Evolutionary conservation across 2,329 filamentous ascomycete genomes (phyloP), one percentile per base, ranked within the genome.

Genomic region (Neurospora sp.): DNA sequence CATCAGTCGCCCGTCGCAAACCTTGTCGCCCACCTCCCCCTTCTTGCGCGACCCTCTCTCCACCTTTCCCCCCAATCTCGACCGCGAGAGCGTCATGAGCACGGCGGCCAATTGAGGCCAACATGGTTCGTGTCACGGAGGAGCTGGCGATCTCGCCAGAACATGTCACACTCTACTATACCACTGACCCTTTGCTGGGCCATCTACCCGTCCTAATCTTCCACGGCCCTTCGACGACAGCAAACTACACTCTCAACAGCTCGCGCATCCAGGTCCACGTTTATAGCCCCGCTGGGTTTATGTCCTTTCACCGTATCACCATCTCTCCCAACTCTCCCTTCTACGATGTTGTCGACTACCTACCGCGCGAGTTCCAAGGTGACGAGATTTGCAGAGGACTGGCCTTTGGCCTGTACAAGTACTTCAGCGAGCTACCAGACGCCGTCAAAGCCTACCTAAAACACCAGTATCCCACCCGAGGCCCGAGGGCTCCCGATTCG

Each of bases 201-300:
- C 87, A 94, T 82, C 85, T 93, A 73, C 89, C 94, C 68, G 85
- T 98, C 75, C 86, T 98, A 75, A 86, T 97, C 80, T 97, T 98
- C 85, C 93, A 97, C 80, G 95, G 95, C 15, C 89, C 93, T 17
- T 95, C 95, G 66, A 93, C 94, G 38, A 96, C 93, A 62, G 90
- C 92, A 76, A 96, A 97, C 81, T 91, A 91, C 74, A 93, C 89
- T 67, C 89, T 90, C 77, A 96, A 93, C 81, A 95, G 91, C 81
- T 97, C 95, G 73, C 91, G 96, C 80, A 94, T 98, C 75, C 95
- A 98, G 83, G 88, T 96, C 73, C 96, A 98, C 81, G 88, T 99
- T 80, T 93, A 96, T 82, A 92, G 92, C 72, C 89, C 93, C 2
- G 94, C 93, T 73, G 96, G 96, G 74, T 91, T 96, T 76, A 91